A percentile compares a stretch with the other conserved stretches of the same genome.
These are phyloP conservation scores for Isoetes taiwanensis DNA, from an alignment of 75 land plant genomes.

Conservation along the genomic window DNA sequence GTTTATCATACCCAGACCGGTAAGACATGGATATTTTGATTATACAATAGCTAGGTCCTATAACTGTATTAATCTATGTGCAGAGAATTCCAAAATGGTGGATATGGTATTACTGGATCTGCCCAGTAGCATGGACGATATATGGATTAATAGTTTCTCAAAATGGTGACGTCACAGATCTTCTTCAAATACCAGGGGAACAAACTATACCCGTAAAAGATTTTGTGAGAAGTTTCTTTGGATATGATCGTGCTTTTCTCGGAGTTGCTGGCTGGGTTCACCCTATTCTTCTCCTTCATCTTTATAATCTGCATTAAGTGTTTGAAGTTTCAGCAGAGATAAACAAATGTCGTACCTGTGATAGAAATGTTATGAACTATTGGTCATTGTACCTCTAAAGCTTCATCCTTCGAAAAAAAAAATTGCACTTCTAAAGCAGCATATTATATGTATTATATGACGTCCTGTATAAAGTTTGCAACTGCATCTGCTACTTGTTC, in stretches of 20 bases:
- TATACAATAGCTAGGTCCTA: no score
- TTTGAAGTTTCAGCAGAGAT: slow-evolving; percentile 65
- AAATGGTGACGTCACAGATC: background rate
- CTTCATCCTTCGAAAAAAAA: no score
- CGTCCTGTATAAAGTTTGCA: no score
- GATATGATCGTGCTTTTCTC: no score
- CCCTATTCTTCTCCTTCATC: slow-evolving; percentile 34
- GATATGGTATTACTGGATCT: background rate
- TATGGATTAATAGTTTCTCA: background rate
- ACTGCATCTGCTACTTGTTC: no score
- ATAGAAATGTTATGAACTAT: no score
- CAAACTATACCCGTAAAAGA: background rate
- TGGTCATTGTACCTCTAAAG: no score
- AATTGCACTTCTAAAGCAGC: no score
- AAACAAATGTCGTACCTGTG: no score
- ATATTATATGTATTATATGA: no score
- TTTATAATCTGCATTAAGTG: slow-evolving; percentile 49
- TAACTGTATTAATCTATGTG: background rate
- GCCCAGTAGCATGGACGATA: background rate
- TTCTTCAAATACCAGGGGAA: background rate
- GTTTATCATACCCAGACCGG: slow-evolving; percentile 5
- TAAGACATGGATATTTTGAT: background rate
- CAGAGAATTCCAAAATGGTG: slow-evolving; percentile 7
- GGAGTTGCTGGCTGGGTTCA: slow-evolving; percentile 30
- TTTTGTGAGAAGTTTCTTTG: background rate